Base-by-base conservation (phyloP, 371 early-diverging fungal species). In the Rhizopus microsporus region DNA sequence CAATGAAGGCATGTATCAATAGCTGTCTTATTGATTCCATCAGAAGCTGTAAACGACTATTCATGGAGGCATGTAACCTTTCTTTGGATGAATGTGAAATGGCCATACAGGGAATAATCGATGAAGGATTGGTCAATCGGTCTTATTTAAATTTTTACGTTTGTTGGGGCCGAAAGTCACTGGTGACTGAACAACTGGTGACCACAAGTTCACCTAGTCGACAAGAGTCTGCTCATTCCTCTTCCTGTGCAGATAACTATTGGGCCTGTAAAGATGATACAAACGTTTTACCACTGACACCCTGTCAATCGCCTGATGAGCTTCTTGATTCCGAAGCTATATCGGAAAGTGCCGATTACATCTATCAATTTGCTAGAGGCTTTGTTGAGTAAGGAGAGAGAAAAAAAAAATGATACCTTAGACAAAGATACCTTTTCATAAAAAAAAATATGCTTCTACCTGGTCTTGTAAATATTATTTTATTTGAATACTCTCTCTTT, bases 151-250 rank as follows among this genome's bases (percentile, higher is more conserved):
- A 71, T 17, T 75, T 74, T 54, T 62, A 71, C 35, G 57, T 66
- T 52, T 62, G 63, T 15, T 75, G 79, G 79, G 75, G 65, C 3
- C 58, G 79, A 37, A 78, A 71, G 35, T 60, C 71, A 9, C 45
- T 74, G 5, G 40, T 59, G 15, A 61, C 55, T 23, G 33, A 49
- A 23, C 9, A 46, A 29, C 23, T 46, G 29, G 30, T 46, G 3
- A 16, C 40, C 6, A 54, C 40, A n/a, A 10, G 10, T 37, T 9
- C 37, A 57, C 9, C 58, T 56, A 7, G 2, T 23, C 23, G 47
- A 58, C 29, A 52, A 23, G 13, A 8, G n/a, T 48, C 45, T 30
- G 23, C 13, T 13, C 15, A n/a, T 13, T 31, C 29, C n/a, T 32
- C 15, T 34, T 33, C 30, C 39, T 30, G 10, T 46, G 17, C 46